A percentile compares a stretch with the other conserved stretches of the same genome.
phyloP scores from a whole-genome alignment of 1,284 basidiomycete genomes.

The Apiotrichum akiyoshidainum region DNA sequence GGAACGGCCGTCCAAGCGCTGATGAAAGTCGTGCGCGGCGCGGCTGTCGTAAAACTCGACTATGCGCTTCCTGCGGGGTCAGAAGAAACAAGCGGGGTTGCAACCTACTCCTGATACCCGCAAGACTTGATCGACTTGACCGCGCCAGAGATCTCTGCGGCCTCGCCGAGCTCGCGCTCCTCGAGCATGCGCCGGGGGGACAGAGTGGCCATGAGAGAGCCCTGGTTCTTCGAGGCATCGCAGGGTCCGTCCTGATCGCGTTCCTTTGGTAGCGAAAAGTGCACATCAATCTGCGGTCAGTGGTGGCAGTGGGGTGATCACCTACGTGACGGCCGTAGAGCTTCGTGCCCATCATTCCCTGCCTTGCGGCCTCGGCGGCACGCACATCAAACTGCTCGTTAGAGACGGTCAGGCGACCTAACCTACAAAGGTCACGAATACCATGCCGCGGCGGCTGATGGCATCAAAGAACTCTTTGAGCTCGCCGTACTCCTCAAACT shows the following conservation, averaged over 20 bases:
- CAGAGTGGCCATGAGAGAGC: conserved; percentile 74
- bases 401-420: not conserved
- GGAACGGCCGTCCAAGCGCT: conserved; percentile 70
- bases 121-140: conserved; percentile 72
- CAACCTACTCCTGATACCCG: conserved; percentile 60
- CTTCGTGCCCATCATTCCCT: conserved; percentile 77
- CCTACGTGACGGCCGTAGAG: conserved; percentile 78
- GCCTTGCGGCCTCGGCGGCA: conserved; percentile 83
- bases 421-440: conserved; percentile 95
- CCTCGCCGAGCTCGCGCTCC: conserved; percentile 74
- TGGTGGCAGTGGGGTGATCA: conserved; percentile 16
- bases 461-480: conserved; percentile 97
- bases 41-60: conserved; percentile 86
- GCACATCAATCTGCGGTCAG: conserved; percentile 79
- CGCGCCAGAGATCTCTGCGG: conserved; percentile 84
- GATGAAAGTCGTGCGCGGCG: conserved; percentile 74
- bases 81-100: conserved; percentile 50
- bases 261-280: conserved; percentile 89
- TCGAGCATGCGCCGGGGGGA: conserved; percentile 64
- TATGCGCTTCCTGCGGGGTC: conserved; percentile 63
- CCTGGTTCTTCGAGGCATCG: conserved; percentile 85
- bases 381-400: conserved; percentile 74
- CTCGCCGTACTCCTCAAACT: conserved; percentile 88
- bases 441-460: conserved; percentile 88
- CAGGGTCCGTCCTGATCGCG: conserved; percentile 67